phyloP scores from a whole-genome alignment of 306 rosid species.

The Dalbergia cultrata region DNA sequence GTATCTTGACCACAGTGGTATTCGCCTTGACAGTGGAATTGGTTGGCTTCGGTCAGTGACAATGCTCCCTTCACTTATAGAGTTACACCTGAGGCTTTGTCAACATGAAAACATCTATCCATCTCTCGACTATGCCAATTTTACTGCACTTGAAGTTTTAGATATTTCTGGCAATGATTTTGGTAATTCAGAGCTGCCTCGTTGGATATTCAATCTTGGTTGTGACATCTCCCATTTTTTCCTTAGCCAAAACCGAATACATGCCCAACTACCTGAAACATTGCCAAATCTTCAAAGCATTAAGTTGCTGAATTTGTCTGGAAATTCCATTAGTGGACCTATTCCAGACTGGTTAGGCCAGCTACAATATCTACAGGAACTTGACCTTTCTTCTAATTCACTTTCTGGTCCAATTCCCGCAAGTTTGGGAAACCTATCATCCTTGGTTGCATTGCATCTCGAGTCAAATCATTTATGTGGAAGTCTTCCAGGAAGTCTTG shows the following conservation, averaged over 20 bases:
- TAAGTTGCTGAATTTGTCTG: too few relatives aligned
- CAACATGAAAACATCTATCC: constrained; percentile 38
- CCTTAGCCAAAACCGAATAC: neutral
- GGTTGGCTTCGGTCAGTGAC: constrained; percentile 11
- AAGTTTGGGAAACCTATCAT: constrained; percentile 15
- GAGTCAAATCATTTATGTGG: too few relatives aligned
- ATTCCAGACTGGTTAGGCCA: neutral
- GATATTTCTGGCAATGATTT: constrained; percentile 18
- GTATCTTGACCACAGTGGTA: constrained; percentile 15
- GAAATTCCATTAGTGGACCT: too few relatives aligned
- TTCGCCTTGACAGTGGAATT: neutral
- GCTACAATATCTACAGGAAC: neutral
- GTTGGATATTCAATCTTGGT: constrained; percentile 44
- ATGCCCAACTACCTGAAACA: constrained; percentile 8
- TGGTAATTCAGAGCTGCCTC: constrained; percentile 28
- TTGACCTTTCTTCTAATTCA: neutral
- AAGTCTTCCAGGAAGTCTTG: too few relatives aligned
- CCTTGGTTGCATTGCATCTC: neutral
- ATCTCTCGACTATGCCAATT: constrained; percentile 42
- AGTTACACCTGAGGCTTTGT: constrained; percentile 32
- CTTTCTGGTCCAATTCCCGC: neutral
- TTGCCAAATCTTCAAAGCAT: neutral
- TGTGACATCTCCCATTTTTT: constrained; percentile 2
- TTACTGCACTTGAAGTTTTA: constrained; percentile 46
- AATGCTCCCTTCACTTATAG: constrained; percentile 47